Base-by-base conservation (phyloP, 2,329 filamentous ascomycete genomes). In the Zalaria obscura region DNA sequence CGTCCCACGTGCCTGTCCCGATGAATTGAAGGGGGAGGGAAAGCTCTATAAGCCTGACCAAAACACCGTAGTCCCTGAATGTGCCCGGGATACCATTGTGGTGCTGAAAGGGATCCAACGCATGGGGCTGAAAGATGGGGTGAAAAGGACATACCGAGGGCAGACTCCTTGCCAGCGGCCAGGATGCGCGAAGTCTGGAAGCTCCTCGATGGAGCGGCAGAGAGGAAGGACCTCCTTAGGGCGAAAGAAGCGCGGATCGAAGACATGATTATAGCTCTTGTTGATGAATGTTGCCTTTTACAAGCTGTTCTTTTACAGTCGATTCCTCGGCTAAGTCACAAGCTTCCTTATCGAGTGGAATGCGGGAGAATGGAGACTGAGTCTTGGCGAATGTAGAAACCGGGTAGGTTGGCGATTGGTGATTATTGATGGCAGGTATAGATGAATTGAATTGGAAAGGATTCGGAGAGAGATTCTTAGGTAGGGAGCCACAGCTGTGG, bases 141-240 rank as follows among this genome's bases (percentile, higher is more conserved):
- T 33, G 11, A 29, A 36, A 7, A 33, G 28, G 11, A 50, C 65
- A 34, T 64, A 69, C 66, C 56, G 31, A 66, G 57, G 42, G 56
- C 53, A 33, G 56, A 55, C 51, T 69, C 66, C 55, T 69, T 69
- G 44, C 63, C 63, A 25, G 57, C 59, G 40, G 47, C 42, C 32
- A 60, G 50, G 4, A 46, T 38, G n/a, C 57, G 52, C 44, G 56
- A 58, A 33, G 61, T 61, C 47, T 56, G 58, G 50, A 66, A 63
- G 29, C 29, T 7, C 38, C 55, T 50, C 38, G 38, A 38, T 33
- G 40, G 52, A 48, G 42, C 47, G 41, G 48, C 55, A 40, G 39
- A 55, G 56, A 36, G 50, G 43, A 48, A 52, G 50, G 48, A 53
- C 34, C 49, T 45, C 40, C 47, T 56, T 41, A 55, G 48, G 35